Percentiles rank a stretch among this genome's conserved stretches.
Conservation (phyloP, 805 yeast genomes). For the Myxozyma neotropica region DNA sequence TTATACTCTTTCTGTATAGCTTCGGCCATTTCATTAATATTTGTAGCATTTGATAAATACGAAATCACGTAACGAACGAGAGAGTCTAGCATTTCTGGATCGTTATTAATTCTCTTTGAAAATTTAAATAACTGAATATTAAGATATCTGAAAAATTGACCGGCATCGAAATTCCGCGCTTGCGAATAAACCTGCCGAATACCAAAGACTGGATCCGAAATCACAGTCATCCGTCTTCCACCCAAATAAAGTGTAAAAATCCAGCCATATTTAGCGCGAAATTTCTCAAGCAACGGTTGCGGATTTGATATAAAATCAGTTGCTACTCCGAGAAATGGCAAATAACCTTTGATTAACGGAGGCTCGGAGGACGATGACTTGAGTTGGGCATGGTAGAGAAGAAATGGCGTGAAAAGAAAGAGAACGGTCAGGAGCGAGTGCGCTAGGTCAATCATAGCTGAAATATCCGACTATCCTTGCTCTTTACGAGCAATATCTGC, state of each 20-base stretch:
- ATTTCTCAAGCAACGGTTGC: slow-evolving; percentile 3
- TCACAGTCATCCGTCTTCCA: slow-evolving; percentile 22
- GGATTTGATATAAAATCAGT: slow-evolving; percentile 15
- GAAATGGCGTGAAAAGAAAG: slow-evolving; percentile 1
- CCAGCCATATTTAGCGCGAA: slow-evolving; percentile 19
- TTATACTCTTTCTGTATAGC: neutral
- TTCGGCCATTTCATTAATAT: neutral
- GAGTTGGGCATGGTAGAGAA: slow-evolving; percentile 14
- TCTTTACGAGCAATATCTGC: too few species aligned
- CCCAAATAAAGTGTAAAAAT: slow-evolving; percentile 22
- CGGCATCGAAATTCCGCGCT: slow-evolving; percentile 5
- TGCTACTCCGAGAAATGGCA: slow-evolving; percentile 27
- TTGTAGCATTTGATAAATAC: neutral
- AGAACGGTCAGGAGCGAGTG: neutral
- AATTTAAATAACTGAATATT: slow-evolving; percentile 12
- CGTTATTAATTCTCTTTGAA: slow-evolving; percentile 1
- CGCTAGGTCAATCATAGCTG: neutral
- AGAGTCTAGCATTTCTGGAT: slow-evolving; percentile 1
- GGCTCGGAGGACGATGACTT: slow-evolving; percentile 14
- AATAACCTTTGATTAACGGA: slow-evolving; percentile 22
- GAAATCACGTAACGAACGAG: neutral
- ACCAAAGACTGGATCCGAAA: slow-evolving; percentile 29
- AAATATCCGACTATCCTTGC: too few species aligned
- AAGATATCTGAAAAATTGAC: slow-evolving; percentile 9
- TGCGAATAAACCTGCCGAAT: slow-evolving; percentile 12